Base-by-base conservation (phyloP, 2,329 filamentous ascomycete genomes). In the Fusarium veterinarium region DNA sequence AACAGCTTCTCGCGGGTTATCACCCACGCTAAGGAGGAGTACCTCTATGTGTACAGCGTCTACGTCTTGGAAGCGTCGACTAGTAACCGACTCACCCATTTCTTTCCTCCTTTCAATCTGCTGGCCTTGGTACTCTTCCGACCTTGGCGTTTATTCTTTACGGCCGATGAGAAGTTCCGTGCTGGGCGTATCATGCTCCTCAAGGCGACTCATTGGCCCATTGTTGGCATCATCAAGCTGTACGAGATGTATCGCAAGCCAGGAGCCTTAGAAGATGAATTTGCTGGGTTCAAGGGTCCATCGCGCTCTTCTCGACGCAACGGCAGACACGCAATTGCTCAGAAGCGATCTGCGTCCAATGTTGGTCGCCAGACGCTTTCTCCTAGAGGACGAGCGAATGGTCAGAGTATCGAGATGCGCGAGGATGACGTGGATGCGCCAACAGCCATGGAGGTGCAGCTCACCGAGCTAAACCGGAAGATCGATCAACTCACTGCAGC, bases 91-190 rank as follows among this genome's bases (percentile, higher is more conserved):
- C 86, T 92, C 38, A 92, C 90, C 8, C 90, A 92, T 80, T 92
- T 92, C 78, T 91, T 91, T 76, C 91, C 91, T 55, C 91, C 91
- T 3, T 89, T 92, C 76, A 96, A 95, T 80, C 87, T 96, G 42
- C 84, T 95, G 48, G 91, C 93, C 12, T 85, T 95, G 61, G 82
- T 91, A 71, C 86, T 92, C 69, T 91, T 95, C 78, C 89, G 93
- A 20, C 93, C 93, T 1, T 85, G 94, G 66, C 88, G 92, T 64
- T 85, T 95, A 48, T 86, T 94, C 72, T 80, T 94, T 55, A 86
- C 91, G 11, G 88, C 90, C 5, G 88, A 91, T 69, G 84, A 84
- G 65, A 88, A 87, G 65, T 87, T 95, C 74, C 91, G 93, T 51
- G 84, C 84, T 31, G 86, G 85, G 23, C 87, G 90, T 49, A 92